Conservation (phyloP, 2,329 filamentous ascomycete species). For the Claviceps sp. region DNA sequence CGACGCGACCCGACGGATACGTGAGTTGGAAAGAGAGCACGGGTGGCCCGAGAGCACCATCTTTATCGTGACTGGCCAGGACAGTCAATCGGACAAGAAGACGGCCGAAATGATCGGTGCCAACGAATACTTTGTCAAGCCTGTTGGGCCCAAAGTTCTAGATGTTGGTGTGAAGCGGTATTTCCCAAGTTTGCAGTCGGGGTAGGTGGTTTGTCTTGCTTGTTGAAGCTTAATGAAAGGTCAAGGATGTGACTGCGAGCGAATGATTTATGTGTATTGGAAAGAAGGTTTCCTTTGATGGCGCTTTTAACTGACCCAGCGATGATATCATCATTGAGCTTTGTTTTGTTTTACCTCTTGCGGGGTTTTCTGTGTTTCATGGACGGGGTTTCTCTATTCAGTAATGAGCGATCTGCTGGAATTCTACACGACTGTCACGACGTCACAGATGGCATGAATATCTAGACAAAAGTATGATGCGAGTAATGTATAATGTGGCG, state of each 20-base stretch:
- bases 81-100: conserved; percentile 6
- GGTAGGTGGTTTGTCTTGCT: neutral
- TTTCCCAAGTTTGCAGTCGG: neutral
- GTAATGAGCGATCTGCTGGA: too few relatives aligned
- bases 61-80: conserved; percentile 17
- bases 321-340: too few relatives aligned
- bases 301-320: too few relatives aligned
- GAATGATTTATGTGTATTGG: too few relatives aligned
- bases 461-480: neutral
- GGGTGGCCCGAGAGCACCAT: conserved; percentile 9
- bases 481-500: neutral
- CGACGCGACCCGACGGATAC: conserved; percentile 14
- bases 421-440: neutral
- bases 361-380: too few relatives aligned
- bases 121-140: conserved; percentile 1
- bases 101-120: neutral
- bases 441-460: neutral
- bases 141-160: neutral
- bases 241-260: too few relatives aligned
- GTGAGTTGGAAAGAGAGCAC: conserved; percentile 10
- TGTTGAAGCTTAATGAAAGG: neutral
- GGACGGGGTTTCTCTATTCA: too few relatives aligned
- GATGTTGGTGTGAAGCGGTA: neutral
- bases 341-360: too few relatives aligned
- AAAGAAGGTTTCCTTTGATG: too few relatives aligned